phyloP scores from a whole-genome alignment of 2,329 filamentous ascomycete genomes.

The Sporothrix brasiliensis region DNA sequence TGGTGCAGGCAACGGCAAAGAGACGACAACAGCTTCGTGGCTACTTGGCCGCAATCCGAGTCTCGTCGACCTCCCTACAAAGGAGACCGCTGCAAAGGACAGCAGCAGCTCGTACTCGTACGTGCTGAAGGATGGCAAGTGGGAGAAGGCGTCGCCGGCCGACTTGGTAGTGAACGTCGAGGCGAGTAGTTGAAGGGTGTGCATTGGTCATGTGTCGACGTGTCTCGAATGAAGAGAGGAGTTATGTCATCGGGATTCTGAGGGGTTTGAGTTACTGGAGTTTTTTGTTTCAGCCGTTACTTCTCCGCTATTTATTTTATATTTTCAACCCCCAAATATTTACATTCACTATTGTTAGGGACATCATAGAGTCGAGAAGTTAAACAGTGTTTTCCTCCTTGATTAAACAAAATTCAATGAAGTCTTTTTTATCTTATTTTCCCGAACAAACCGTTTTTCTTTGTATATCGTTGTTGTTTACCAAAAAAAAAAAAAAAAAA shows the following conservation, averaged over 20 bases:
- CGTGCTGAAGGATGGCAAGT: constrained; percentile 36
- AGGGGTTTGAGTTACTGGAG: background rate
- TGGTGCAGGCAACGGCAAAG: background rate
- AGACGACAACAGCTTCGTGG: constrained; percentile 28
- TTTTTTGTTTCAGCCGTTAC: background rate
- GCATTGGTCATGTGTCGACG: background rate
- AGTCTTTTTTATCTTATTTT: no score
- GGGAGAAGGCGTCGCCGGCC: constrained; percentile 34
- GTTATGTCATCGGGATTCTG: background rate
- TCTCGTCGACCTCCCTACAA: constrained; percentile 34
- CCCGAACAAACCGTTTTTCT: background rate
- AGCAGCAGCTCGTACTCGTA: constrained; percentile 37
- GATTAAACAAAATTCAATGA: background rate
- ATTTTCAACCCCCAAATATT: background rate
- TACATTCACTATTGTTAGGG: background rate
- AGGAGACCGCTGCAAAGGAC: background rate
- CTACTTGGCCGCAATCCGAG: constrained; percentile 37
- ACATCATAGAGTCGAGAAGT: background rate
- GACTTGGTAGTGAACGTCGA: constrained; percentile 34
- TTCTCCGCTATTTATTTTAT: background rate
- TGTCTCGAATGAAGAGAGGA: background rate
- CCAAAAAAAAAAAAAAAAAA: no score
- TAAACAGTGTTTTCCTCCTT: background rate
- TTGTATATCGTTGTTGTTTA: no score
- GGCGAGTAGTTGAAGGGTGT: constrained; percentile 1